Base-by-base conservation (phyloP, 345 rosid species). In the Lepidium sativum region DNA sequence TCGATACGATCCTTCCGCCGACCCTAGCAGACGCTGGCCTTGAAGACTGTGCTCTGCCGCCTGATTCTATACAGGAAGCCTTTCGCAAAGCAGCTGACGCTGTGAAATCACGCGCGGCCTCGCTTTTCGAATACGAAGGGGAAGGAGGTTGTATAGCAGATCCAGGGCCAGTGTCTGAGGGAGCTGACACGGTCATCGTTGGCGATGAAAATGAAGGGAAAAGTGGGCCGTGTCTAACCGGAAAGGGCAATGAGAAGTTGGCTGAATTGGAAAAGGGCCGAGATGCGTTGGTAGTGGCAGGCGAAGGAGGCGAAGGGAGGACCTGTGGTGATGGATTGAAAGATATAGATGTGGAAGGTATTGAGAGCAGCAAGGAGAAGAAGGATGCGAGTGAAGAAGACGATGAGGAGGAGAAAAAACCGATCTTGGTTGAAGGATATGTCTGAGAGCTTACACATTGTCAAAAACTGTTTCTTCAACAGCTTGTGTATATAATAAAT, bases 11-110 rank as follows among this genome's bases (percentile, higher is more conserved):
- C 63, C 70, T 81, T 41, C 92, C 87, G 4, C 90, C 91, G 27
- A 82, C 78, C 1, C 69, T 86, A 3, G 85, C 81, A 49, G 90
- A 88, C 40, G 90, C 90, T 9, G 88, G 96, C 8, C 84, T 88
- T 38, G 90, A 84, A 52, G 88, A 88, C 63, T 85, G 88, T 54
- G 89, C 96, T 31, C 68, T 88, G 1, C 88, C 86, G 3, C 82
- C 82, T 3, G 92, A 86, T 1, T 74, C 85, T 59, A 88, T 82
- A 58, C 79, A 72, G 12, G 86, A 86, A 71, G 88, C 92, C 52
- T 84, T 88, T 74, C 74, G 79, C 15, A 84, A 75, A 71, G 96
- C 90, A 1, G 92, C 87, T 13, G 53, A 84, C 9, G 76, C 85
- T 5, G 82, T 82, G 10, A 79, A 79, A 18, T 83, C 86, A 0